phyloP scores from a whole-genome alignment of 768 basidiomycete genomes.

The Mycena kentingensis region DNA sequence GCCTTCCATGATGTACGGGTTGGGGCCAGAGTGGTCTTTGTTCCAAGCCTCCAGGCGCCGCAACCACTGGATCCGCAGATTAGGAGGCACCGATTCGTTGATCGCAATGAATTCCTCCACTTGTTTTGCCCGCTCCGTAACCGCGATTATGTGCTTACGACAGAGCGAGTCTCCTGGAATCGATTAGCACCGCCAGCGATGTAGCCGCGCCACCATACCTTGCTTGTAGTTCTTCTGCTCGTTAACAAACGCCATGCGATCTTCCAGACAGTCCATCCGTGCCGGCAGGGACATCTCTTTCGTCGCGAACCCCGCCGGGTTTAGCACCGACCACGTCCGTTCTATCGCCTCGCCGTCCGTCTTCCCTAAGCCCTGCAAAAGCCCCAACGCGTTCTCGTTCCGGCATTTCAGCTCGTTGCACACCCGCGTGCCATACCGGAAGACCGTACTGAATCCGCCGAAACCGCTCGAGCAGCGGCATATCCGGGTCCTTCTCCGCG shows the following conservation, averaged over 20 bases:
- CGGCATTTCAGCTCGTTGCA: constrained; percentile 16
- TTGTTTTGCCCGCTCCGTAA: constrained; percentile 9
- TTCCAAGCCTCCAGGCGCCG: no score
- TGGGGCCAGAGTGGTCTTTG: background rate
- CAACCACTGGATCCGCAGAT: no score
- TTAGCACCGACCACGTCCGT: constrained; percentile 28
- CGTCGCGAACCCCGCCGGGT: constrained; percentile 24
- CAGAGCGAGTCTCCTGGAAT: constrained; percentile 1
- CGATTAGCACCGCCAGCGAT: background rate
- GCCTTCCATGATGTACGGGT: background rate
- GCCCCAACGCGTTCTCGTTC: constrained; percentile 6
- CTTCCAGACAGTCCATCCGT: constrained; percentile 30
- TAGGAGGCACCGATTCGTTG: background rate
- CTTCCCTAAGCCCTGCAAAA: constrained; percentile 7
- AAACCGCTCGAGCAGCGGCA: background rate
- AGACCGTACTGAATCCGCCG: constrained; percentile 1
- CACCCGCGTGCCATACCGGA: constrained; percentile 18
- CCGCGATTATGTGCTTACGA: constrained; percentile 7
- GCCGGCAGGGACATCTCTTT: constrained; percentile 32
- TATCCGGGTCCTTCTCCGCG: background rate
- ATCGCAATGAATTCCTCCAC: constrained; percentile 1
- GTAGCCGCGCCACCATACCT: background rate
- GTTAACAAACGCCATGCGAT: constrained; percentile 23
- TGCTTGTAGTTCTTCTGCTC: constrained; percentile 10
- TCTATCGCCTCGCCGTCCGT: constrained; percentile 23